These are phyloP conservation scores for Sarcomyxa edulis DNA, from an alignment of 768 basidiomycete genomes.

Conservation along the genomic window DNA sequence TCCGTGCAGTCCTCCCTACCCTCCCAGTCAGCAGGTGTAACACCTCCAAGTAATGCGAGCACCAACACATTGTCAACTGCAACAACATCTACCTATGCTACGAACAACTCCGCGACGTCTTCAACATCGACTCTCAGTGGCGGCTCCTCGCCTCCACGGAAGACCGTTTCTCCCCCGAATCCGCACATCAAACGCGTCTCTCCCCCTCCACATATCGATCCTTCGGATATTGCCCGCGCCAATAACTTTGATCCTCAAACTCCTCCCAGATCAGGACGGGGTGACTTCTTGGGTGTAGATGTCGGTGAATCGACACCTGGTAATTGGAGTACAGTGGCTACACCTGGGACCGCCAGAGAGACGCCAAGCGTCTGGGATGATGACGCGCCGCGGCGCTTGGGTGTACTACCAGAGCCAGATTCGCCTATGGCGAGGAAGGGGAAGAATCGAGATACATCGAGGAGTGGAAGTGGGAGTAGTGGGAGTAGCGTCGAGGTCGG, in stretches of 20 bases:
- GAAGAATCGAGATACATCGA: conserved; percentile 12
- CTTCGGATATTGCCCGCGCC: conserved; percentile 13
- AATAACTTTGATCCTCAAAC: conserved; percentile 19
- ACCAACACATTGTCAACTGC: conserved; percentile 4
- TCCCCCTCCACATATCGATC: conserved; percentile 6
- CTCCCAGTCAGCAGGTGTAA: neutral
- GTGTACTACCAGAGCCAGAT: conserved; percentile 6
- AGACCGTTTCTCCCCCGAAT: conserved; percentile 6
- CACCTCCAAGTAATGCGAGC: neutral
- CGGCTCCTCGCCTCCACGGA: conserved; percentile 12
- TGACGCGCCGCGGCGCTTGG: conserved; percentile 10
- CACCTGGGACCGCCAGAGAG: conserved; percentile 49
- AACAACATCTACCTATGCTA: neutral
- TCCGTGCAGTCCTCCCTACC: conserved; percentile 4
- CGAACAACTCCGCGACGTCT: no score
- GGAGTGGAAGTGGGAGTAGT: conserved; percentile 21
- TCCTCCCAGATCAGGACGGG: conserved; percentile 16
- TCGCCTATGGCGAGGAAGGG: conserved; percentile 8
- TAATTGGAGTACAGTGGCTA: conserved; percentile 73
- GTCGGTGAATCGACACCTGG: conserved; percentile 41
- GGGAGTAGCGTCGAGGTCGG: conserved; percentile 12
- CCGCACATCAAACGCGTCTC: conserved; percentile 1
- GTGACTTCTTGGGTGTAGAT: conserved; percentile 14
- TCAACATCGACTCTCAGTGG: conserved; percentile 6
- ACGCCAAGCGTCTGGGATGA: conserved; percentile 11